Conservation (phyloP, 1,139 yeast species). For the Scheffersomyces insectosa region DNA sequence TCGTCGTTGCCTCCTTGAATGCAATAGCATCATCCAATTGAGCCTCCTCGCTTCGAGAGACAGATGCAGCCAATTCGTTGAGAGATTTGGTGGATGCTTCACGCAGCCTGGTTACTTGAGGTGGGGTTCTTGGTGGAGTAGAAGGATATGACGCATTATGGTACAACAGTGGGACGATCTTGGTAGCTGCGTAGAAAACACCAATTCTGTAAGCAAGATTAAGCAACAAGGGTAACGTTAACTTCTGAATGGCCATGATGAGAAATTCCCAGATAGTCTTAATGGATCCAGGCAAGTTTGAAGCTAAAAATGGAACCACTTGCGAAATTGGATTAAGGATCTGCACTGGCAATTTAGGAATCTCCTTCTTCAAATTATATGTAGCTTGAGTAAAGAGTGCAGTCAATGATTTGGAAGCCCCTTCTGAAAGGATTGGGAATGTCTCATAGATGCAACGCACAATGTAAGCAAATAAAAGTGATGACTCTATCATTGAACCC, state of each 20-base stretch:
- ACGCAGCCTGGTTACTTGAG: constrained; percentile 18
- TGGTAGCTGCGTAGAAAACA: constrained; percentile 90
- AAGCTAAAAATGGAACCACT: constrained; percentile 48
- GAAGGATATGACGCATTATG: constrained; percentile 36
- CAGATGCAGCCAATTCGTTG: not conserved
- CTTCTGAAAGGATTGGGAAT: constrained; percentile 74
- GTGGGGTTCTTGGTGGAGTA: constrained; percentile 22
- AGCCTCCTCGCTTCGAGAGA: not conserved
- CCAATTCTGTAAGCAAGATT: constrained; percentile 83
- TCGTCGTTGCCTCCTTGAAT: not conserved
- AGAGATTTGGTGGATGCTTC: constrained; percentile 17
- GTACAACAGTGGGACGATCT: constrained; percentile 80
- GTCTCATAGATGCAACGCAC: constrained; percentile 91
- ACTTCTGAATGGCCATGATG: constrained; percentile 65
- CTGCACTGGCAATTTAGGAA: constrained; percentile 43
- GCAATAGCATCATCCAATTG: not conserved
- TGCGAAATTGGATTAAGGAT: constrained; percentile 40
- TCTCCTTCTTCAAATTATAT: constrained; percentile 36
- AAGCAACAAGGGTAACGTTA: constrained; percentile 78
- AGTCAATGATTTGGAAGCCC: constrained; percentile 43
- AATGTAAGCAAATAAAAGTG: constrained; percentile 82
- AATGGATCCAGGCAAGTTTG: constrained; percentile 57
- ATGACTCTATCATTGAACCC: constrained; percentile 88
- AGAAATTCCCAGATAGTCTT: constrained; percentile 72
- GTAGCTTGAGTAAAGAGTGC: constrained; percentile 41